Evolutionary conservation across 441 rosid species (phyloP).

Genomic region (Mallotus japonicus): DNA sequence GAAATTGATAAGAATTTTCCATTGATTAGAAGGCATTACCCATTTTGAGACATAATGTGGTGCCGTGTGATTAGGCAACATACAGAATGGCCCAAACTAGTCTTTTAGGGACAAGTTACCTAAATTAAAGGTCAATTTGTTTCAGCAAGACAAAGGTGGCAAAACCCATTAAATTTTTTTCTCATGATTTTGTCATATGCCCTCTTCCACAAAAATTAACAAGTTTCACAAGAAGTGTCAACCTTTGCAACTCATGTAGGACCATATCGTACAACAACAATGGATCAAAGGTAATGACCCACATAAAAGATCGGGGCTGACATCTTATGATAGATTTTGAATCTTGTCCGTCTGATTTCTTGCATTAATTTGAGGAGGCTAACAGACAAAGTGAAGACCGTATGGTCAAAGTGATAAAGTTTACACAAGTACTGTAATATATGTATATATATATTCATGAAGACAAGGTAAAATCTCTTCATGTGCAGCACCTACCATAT

Average conservation of each 20-base stretch:
- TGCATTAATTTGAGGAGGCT: constrained; percentile 8
- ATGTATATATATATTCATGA: background rate
- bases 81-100: background rate
- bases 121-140: background rate
- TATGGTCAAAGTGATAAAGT: too few relatives aligned
- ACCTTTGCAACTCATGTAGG: background rate
- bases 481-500: constrained; percentile 27
- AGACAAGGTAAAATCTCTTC: constrained; percentile 23
- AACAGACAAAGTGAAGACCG: too few relatives aligned
- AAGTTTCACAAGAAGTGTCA: constrained; percentile 7
- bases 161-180: background rate
- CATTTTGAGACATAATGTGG: background rate
- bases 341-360: constrained; percentile 16
- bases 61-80: constrained; percentile 18
- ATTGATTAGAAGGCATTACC: background rate
- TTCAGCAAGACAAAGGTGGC: background rate
- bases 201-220: too few relatives aligned
- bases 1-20: too few relatives aligned
- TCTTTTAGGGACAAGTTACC: background rate
- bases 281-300: background rate
- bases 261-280: background rate
- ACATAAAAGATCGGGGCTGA: background rate
- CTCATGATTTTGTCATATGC: background rate
- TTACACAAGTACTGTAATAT: too few relatives aligned
- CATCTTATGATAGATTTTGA: background rate